Evolutionary conservation across 495 filamentous ascomycete species (phyloP).

Genomic region (Pyrenopolyporus hunteri): DNA sequence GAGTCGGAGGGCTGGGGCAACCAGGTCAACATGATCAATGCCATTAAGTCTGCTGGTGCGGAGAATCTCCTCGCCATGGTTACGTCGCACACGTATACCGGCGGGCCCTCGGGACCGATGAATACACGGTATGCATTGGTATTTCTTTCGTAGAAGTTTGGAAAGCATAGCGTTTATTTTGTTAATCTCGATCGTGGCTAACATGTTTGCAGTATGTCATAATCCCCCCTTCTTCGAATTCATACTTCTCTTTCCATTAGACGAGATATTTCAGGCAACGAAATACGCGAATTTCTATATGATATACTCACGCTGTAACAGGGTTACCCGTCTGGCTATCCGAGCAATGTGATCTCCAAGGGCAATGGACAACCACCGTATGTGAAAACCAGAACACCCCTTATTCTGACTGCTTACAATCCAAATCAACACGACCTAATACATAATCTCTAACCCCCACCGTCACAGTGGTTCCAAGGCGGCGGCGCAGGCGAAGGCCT

Average conservation of each 20-base stretch:
- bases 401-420: too few relatives aligned
- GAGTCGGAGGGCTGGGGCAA: slow-evolving; percentile 51
- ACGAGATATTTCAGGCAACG: too few relatives aligned
- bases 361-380: slow-evolving; percentile 51
- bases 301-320: slow-evolving; percentile 9
- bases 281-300: neutral
- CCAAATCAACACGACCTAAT: too few relatives aligned
- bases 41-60: slow-evolving; percentile 42
- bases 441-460: too few relatives aligned
- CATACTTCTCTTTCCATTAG: too few relatives aligned
- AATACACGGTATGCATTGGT: slow-evolving; percentile 33
- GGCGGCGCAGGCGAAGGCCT: slow-evolving; percentile 59
- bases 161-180: neutral
- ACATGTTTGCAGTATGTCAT: slow-evolving; percentile 15
- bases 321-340: slow-evolving; percentile 46
- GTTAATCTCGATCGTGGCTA: neutral
- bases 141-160: neutral
- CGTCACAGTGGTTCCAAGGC: slow-evolving; percentile 55
- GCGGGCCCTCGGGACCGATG: slow-evolving; percentile 43
- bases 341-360: slow-evolving; percentile 56
- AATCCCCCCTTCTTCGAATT: neutral
- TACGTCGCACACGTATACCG: slow-evolving; percentile 49
- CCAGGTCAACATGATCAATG: slow-evolving; percentile 46
- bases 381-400: too few relatives aligned
- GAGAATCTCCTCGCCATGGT: slow-evolving; percentile 44